Base-by-base conservation (phyloP, 192 early-diverging fungal species). In the Backusella sp. region DNA sequence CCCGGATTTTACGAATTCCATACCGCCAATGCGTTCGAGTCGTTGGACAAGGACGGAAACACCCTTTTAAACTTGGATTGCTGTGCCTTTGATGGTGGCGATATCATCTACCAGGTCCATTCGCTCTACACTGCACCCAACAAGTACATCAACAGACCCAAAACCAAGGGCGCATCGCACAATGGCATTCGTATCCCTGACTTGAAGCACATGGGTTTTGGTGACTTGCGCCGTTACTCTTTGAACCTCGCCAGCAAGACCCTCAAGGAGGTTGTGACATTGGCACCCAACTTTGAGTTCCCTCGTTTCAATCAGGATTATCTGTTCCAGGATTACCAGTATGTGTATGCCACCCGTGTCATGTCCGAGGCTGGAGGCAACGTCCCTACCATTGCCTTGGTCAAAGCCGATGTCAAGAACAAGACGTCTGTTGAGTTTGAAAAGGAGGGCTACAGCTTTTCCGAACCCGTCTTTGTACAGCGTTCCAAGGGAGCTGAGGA, bases 391-490 rank as follows among this genome's bases (percentile, higher is more conserved):
- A 34, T 19, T 32, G 37, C 15, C 28, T 39, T 74, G 6, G 39
- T 67, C n/a, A 74, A 74, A 41, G 14, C 41, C 2, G 5, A 74
- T 66, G 2, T 66, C 8, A 23, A 67, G 4, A 32, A 9, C 1
- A 28, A 32, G 2, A 30, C 15, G 7, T 6, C 1, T 0, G 1
- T 66, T 5, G 12, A 28, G 9, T 74, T 67, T 44, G 39, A 26
- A 15, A 32, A 67, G 12, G 32, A 67, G 34, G 73, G 65, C 6
- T 74, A 32, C 68, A 11, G 11, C 30, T 74, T 65, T 36, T 74
- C 73, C 3, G 89, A 90, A 36, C 88, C 89, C 1, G 76, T 90
- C 23, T 89, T 90, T 84, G 83, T 89, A 9, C 80, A 85, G 6
- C 77, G 75, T 3, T 88, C 89, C 0, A 77, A 84, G 15, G 79